Percentiles rank a stretch among this genome's conserved stretches.
phyloP scores from a whole-genome alignment of 495 filamentous ascomycete species.

The Hypoxylon rickii region DNA sequence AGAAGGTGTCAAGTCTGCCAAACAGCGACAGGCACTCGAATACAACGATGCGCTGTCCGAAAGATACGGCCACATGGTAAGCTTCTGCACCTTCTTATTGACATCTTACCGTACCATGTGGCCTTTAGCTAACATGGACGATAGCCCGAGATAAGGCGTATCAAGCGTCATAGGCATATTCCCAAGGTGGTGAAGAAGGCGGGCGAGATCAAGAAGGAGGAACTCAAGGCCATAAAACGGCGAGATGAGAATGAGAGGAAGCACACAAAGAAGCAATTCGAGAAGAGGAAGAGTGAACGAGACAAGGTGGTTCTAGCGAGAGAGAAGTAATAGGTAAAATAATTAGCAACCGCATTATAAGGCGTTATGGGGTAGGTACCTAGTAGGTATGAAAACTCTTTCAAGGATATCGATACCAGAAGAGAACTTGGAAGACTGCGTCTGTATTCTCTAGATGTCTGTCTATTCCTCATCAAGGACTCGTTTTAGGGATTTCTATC shows the following conservation, averaged over 20 bases:
- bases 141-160: conserved; percentile 83
- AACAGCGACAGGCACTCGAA: conserved; percentile 84
- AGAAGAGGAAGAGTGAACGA: conserved; percentile 77
- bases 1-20: conserved; percentile 80
- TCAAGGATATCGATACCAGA: conserved; percentile 38
- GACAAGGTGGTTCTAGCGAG: conserved; percentile 87
- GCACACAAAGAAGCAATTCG: conserved; percentile 78
- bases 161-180: conserved; percentile 86
- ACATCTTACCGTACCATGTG: neutral
- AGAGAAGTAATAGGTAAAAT: conserved; percentile 62
- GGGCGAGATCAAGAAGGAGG: conserved; percentile 91
- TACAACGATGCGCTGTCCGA: conserved; percentile 86
- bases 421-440: conserved; percentile 6
- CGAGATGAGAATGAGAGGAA: conserved; percentile 92
- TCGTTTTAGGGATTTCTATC: neutral
- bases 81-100: neutral
- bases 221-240: conserved; percentile 83
- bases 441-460: conserved; percentile 5
- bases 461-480: neutral
- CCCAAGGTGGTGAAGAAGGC: conserved; percentile 98
- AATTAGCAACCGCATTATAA: conserved; percentile 29
- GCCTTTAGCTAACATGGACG: conserved; percentile 11
- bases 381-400: too few relatives aligned
- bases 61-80: conserved; percentile 82
- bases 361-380: conserved; percentile 33